phyloP scores from a whole-genome alignment of 2,329 filamentous ascomycete genomes.

The Chaetomiaceae sp. region DNA sequence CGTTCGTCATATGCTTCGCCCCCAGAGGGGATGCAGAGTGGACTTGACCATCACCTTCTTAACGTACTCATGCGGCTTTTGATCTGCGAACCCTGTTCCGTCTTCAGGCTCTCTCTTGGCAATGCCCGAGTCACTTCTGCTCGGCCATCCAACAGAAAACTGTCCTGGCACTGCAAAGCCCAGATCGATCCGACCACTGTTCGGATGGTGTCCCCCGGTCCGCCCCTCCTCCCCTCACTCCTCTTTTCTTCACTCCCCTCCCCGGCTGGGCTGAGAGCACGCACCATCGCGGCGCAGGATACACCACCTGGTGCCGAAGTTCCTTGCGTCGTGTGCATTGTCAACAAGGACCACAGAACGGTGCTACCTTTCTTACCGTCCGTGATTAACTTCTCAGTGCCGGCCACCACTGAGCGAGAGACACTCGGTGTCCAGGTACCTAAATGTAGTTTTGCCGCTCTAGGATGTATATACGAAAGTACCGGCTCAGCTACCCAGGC shows the following conservation, averaged over 20 bases:
- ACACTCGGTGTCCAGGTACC: too few relatives aligned
- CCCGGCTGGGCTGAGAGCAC: slow-evolving; percentile 10
- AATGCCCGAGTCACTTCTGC: background rate
- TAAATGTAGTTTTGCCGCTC: too few relatives aligned
- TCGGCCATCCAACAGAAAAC: background rate
- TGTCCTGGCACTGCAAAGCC: background rate
- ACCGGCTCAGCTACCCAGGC: slow-evolving; percentile 1
- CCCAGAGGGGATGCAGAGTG: slow-evolving; percentile 3
- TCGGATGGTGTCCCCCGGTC: background rate
- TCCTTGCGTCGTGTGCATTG: background rate
- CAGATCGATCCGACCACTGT: slow-evolving; percentile 7
- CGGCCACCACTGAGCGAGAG: too few relatives aligned
- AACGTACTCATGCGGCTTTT: background rate
- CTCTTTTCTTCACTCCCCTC: too few relatives aligned
- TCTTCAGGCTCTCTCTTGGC: slow-evolving; percentile 8
- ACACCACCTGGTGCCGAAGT: slow-evolving; percentile 8
- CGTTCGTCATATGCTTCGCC: slow-evolving; percentile 10
- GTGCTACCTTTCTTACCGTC: background rate
- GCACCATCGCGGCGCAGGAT: slow-evolving; percentile 1
- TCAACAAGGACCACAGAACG: background rate
- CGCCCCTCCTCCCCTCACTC: too few relatives aligned
- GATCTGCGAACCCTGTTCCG: background rate
- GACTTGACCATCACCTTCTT: background rate
- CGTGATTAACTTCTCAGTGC: too few relatives aligned
- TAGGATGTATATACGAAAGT: too few relatives aligned